Evolutionary conservation across 495 filamentous ascomycete species (phyloP), one percentile per base, ranked within the genome.

Genomic region (Podospora bellae-mahoneyi): DNA sequence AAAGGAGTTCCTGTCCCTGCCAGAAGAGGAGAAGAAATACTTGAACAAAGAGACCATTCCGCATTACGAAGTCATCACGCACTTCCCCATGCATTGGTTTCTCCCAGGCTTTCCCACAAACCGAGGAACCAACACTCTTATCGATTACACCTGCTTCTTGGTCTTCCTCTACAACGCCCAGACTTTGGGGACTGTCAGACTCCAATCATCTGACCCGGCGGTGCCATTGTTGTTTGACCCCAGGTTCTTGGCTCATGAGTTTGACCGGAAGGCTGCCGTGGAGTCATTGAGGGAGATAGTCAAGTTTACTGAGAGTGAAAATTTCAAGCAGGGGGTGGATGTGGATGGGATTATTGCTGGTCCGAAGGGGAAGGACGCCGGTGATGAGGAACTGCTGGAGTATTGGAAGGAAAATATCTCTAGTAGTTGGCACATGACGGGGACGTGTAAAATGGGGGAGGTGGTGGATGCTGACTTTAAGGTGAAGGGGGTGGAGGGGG

Each of bases 391-490:
- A 56, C 77, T 89, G 56, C 73, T 86, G 20, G 81, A 81, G 23
- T 79, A 79, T 70, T 83, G 82, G 78, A 73, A 73, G 67, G 68
- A 79, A 60, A 79, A 72, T 28, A 66, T 78, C n/a, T 62, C 65
- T 9, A 76, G 72, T 0, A 79, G 74, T 60, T 88, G 84, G 84
- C 87, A 88, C 68, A 85, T 85, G 81, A 85, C 84, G 18, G 86
- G 87, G 0, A 90, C 88, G 1, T 81, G 79, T 44, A 86, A 85
- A 75, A 91, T 91, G 87, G 89, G 89, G 0, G 84, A 83, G 6
- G 86, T 80, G 6, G 86, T 91, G 28, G 87, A 91, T 68, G 78
- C 53, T 0, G 69, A 79, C 3, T 88, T 89, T 66, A 48, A 80
- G 32, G 80, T 91, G 0, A 72, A 80, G 5, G 89, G 88, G 0